Evolutionary conservation across 768 basidiomycete genomes (phyloP).

Genomic region (Rhizopogon vesiculosus): DNA sequence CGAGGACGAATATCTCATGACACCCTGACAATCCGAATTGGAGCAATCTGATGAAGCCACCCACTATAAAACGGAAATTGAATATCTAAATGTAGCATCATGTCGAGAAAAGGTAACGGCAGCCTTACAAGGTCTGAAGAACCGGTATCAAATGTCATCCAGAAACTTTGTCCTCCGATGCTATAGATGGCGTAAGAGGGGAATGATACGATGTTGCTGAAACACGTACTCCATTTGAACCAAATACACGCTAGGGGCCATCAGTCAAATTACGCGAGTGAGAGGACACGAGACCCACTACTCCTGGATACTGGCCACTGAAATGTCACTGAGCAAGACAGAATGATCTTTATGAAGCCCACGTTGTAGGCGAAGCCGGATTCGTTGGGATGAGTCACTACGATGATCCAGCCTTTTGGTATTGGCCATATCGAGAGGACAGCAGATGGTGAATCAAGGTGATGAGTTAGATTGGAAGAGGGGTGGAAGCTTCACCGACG

Average conservation of each 20-base stretch:
- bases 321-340: constrained; percentile 13
- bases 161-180: constrained; percentile 39
- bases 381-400: neutral
- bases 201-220: neutral
- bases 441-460: neutral
- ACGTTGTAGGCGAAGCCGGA: constrained; percentile 4
- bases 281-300: constrained; percentile 13
- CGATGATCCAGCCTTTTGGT: neutral
- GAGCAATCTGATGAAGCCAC: constrained; percentile 43
- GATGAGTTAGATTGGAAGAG: neutral
- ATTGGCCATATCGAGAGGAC: neutral
- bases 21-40: constrained; percentile 38
- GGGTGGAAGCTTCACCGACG: neutral
- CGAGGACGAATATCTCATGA: constrained; percentile 35
- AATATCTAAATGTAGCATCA: constrained; percentile 1
- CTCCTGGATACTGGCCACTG: constrained; percentile 17
- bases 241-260: constrained; percentile 26
- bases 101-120: neutral
- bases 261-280: constrained; percentile 3
- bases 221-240: constrained; percentile 21
- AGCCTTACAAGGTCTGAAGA: constrained; percentile 49
- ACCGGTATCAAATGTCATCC: constrained; percentile 50
- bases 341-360: neutral
- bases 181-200: constrained; percentile 16
- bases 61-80: constrained; percentile 32